Evolutionary conservation across 495 filamentous ascomycete genomes (phyloP), one percentile per base, ranked within the genome.

Genomic region (Rusavskia elegans): DNA sequence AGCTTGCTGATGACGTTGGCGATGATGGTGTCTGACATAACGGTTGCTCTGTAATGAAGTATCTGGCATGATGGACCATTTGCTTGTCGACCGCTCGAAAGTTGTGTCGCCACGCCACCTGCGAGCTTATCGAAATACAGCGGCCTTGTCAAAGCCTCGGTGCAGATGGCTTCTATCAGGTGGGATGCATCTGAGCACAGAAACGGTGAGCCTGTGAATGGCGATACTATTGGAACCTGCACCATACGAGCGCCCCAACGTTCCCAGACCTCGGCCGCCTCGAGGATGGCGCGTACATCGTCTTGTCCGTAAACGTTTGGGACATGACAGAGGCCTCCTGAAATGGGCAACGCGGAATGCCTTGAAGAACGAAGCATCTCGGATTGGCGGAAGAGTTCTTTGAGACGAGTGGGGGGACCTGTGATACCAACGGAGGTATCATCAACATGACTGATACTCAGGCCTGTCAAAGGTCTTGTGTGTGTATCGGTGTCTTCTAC

Each of bases 261-360:
- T 52, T 50, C 30, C 29, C 29, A 30, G 29, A 25, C 5, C 21
- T 52, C 49, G 17, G 49, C 16, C 30, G 9, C 14, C 19, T 61
- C 45, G 37, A 66, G 53, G 19, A 71, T 56, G 21, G 9, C 27
- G 9, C 55, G 10, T 3, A 67, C 56, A 56, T 72, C 52, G 1
- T 58, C 36, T 37, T 54, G 21, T 10, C 36, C 57, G 54, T 71
- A 73, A 17, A 75, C 49, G 57, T 75, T 66, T 0, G 54, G 35
- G n/a, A 67, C 71, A 54, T 73, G 70, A 50, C 69, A 71, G 3
- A 70, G 51, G 29, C 68, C 70, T 2, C 56, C 64, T 49, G 60
- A 68, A 3, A 68, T 60, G 19, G 66, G 66, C 25, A 69, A 44
- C 11, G 64, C 48, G 13, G 66, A 17, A 46, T 44, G 53, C 41